These are phyloP conservation scores for Xanthoparmelia taractica DNA, from an alignment of 495 filamentous ascomycete genomes.

Conservation along the genomic window DNA sequence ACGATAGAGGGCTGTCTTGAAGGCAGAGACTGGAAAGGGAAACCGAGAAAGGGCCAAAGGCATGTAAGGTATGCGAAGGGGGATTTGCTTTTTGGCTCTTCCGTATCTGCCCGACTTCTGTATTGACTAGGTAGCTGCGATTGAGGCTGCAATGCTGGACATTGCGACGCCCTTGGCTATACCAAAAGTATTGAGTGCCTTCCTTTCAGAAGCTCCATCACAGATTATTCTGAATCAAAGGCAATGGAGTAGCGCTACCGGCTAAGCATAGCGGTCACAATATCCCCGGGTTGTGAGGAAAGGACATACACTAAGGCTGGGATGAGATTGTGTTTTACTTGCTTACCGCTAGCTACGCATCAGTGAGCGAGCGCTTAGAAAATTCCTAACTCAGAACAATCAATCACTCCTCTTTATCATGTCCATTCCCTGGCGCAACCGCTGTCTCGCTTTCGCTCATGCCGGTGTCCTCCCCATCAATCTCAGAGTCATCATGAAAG, in stretches of 20 bases:
- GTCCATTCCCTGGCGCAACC: slow-evolving; percentile 4
- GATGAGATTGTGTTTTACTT: neutral
- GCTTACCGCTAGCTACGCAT: neutral
- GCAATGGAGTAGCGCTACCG: neutral
- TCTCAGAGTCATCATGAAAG: slow-evolving; percentile 45
- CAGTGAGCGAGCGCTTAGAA: neutral
- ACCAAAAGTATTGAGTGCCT: neutral
- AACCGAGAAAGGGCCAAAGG: neutral
- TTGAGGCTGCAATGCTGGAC: neutral
- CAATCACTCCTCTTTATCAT: slow-evolving; percentile 17
- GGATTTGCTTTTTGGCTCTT: neutral
- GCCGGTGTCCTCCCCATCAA: slow-evolving; percentile 28
- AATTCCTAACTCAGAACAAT: too few species aligned
- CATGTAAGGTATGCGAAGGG: neutral
- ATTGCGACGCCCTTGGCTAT: neutral
- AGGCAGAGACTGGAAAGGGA: neutral
- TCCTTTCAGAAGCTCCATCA: neutral
- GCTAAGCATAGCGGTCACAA: neutral
- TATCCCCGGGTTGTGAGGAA: neutral
- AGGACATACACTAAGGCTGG: neutral
- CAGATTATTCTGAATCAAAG: too few species aligned
- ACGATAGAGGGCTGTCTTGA: neutral
- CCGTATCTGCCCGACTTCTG: neutral
- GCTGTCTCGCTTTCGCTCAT: slow-evolving; percentile 22
- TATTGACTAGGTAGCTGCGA: neutral